Conservation (phyloP, 2,329 filamentous ascomycete species). For the Lasiodiplodia sp. region DNA sequence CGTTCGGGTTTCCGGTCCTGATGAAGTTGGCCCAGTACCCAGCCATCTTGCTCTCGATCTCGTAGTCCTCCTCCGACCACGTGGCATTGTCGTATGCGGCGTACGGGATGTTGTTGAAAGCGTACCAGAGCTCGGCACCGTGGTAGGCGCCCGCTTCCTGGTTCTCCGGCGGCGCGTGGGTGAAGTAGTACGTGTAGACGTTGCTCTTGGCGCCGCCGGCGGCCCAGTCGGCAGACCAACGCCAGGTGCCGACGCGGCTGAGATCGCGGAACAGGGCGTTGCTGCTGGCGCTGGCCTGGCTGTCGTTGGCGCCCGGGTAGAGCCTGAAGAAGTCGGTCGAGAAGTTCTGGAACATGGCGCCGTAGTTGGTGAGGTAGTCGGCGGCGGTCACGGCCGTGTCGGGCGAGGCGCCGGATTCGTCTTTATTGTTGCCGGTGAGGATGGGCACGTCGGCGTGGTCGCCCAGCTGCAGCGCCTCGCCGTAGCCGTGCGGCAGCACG, state of each 20-base stretch:
- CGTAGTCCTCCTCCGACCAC: constrained; percentile 42
- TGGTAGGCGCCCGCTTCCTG: constrained; percentile 48
- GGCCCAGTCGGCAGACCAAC: constrained; percentile 37
- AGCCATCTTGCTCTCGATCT: constrained; percentile 32
- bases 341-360: constrained; percentile 31
- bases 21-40: constrained; percentile 28
- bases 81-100: constrained; percentile 30
- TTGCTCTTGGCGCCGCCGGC: constrained; percentile 31
- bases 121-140: constrained; percentile 50
- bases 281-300: constrained; percentile 32
- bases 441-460: constrained; percentile 57
- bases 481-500: constrained; percentile 18
- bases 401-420: constrained; percentile 64
- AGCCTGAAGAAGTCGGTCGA: background rate
- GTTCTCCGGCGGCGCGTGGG: constrained; percentile 45
- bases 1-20: constrained; percentile 20
- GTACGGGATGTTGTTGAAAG: constrained; percentile 46
- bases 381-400: constrained; percentile 53
- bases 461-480: constrained; percentile 6
- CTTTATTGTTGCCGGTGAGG: constrained; percentile 62
- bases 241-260: constrained; percentile 39
- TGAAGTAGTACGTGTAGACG: constrained; percentile 49
- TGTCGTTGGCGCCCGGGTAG: constrained; percentile 14
- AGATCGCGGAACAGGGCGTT: constrained; percentile 34
- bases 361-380: background rate